Base-by-base conservation (phyloP, 345 rosid species). In the Gossypium herbaceum region DNA sequence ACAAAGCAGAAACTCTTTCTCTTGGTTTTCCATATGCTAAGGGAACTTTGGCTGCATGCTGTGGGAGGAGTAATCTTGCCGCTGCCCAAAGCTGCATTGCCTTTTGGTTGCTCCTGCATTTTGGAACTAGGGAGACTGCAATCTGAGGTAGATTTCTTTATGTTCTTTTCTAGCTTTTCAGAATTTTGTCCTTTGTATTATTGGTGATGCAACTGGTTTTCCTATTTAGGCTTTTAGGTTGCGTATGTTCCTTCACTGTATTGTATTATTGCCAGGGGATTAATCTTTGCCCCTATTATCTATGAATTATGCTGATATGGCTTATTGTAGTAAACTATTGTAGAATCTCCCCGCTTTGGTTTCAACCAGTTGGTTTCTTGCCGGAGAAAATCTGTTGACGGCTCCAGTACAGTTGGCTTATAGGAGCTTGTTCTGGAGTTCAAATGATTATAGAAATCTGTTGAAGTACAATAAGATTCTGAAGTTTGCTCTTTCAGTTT, bases 101-200 rank as follows among this genome's bases (percentile, higher is more conserved):
- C 79, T 70, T 72, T 72, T 51, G 79, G 76, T 78, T 78, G 79
- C 82, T 63, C 78, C 80, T 71, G 76, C 82, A 68, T 80, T 48
- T 12, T 71, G 55, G 70, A 70, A 70, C 70, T 65, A 20, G 73
- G 89, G 79, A 72, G 78, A 73, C 80, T 64, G 59, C 78, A 82
- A 65, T 34, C 69, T 22, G 57, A 83, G 88, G 88, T 84, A 82
- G 79, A 54, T 79, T 66, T 71, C 80, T 79, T 63, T 71, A 59
- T 73, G 34, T 76, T 76, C 72, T 19, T 34, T 55, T 43, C 13
- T 51, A 34, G 4, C 72, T 71, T 72, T 52, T 55, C 19, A 71
- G 55, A 54, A 41, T 39, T 48, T 68, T 29, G n/a, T 12, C 50
- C 41, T 34, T 29, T 13, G 12, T 45, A 13, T 17, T 56, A 22